Evolutionary conservation across 2,329 filamentous ascomycete species (phyloP).

Genomic region (Rutstroemia sp.): DNA sequence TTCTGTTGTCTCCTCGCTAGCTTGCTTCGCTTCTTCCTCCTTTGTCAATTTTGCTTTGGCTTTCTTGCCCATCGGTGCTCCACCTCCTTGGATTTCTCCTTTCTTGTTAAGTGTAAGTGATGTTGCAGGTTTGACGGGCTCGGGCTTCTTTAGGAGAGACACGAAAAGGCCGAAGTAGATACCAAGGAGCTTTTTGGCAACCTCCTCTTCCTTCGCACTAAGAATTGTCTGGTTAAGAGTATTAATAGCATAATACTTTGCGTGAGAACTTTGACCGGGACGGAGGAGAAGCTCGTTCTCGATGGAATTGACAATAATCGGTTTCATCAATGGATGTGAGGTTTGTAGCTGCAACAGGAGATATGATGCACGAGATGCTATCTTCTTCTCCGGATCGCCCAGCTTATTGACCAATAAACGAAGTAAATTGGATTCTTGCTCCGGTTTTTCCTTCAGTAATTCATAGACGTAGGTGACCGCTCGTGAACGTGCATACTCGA

Average conservation of each 20-base stretch:
- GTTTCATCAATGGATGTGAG: constrained; percentile 89
- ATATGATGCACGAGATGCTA: constrained; percentile 88
- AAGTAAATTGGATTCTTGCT: constrained; percentile 91
- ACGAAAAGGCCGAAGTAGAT: constrained; percentile 93
- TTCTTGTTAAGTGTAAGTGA: constrained; percentile 40
- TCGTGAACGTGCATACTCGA: constrained; percentile 83
- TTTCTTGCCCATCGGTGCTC: constrained; percentile 43
- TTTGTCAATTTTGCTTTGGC: constrained; percentile 36
- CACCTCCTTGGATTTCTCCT: constrained; percentile 45
- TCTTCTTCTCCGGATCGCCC: constrained; percentile 90
- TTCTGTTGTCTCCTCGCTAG: constrained; percentile 53
- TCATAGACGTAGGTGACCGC: constrained; percentile 89
- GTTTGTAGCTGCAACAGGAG: constrained; percentile 86
- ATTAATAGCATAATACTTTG: constrained; percentile 93
- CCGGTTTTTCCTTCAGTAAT: constrained; percentile 87
- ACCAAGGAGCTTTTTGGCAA: constrained; percentile 73
- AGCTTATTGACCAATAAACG: constrained; percentile 93
- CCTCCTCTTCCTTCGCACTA: constrained; percentile 71
- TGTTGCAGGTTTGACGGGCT: constrained; percentile 31
- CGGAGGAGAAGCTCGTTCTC: constrained; percentile 85
- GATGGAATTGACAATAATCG: constrained; percentile 73
- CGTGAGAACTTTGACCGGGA: constrained; percentile 77
- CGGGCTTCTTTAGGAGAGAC: constrained; percentile 60
- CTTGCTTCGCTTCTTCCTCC: constrained; percentile 32
- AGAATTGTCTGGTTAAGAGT: constrained; percentile 95